A percentile compares a stretch with the other conserved stretches of the same genome.
Evolutionary conservation across 2,329 filamentous ascomycete genomes (phyloP).

Genomic region (Sporothrix variecibatus): DNA sequence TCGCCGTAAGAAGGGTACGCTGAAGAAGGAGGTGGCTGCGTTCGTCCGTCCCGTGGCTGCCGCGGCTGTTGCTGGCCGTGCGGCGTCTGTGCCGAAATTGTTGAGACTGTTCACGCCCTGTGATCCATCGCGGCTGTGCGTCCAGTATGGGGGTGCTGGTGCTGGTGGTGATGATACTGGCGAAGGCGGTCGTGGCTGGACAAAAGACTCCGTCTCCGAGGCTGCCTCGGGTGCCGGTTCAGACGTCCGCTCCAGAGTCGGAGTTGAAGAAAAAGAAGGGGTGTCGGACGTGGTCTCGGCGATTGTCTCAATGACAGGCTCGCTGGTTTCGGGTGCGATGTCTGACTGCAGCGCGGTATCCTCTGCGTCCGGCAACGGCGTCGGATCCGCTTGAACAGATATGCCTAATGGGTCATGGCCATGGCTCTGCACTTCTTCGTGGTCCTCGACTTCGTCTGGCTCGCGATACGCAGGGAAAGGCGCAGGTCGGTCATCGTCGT

Average conservation of each 20-base stretch:
- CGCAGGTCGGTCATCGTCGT: constrained; percentile 16
- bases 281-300: not conserved
- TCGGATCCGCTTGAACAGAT: not conserved
- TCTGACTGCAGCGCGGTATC: not conserved
- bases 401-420: not conserved
- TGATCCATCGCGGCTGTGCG: constrained; percentile 25
- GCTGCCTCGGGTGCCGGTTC: not conserved
- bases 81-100: not conserved
- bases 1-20: constrained; percentile 11
- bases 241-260: not conserved
- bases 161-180: constrained; percentile 4
- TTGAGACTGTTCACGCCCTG: not conserved
- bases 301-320: not conserved
- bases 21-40: constrained; percentile 5
- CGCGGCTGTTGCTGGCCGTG: not conserved
- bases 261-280: not conserved
- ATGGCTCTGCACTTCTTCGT: not conserved
- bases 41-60: not conserved
- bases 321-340: not conserved
- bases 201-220: not conserved
- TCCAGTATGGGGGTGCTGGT: constrained; percentile 30
- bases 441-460: not conserved
- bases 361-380: not conserved
- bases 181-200: not conserved
- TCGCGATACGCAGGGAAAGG: constrained; percentile 26